Conservation (phyloP, 106 monocot genomes). For the Acanthochlamys bracteata region DNA sequence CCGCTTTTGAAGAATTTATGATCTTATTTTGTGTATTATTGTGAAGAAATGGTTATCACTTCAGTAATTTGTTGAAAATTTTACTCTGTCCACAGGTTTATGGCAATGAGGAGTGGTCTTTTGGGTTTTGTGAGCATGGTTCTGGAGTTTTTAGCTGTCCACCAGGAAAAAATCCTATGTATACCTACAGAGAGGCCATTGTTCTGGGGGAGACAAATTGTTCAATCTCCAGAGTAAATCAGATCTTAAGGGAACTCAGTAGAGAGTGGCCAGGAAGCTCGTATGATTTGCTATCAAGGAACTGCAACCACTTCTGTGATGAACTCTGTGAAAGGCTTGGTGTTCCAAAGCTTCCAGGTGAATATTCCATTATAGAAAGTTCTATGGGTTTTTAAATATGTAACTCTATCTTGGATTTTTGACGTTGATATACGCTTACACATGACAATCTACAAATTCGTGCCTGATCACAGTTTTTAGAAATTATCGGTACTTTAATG, state of each 20-base stretch:
- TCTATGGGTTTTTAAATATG: background rate
- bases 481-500: background rate
- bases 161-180: constrained; percentile 33
- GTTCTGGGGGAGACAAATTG: constrained; percentile 28
- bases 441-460: no score
- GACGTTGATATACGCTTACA: no score
- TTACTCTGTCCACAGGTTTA: constrained; percentile 23
- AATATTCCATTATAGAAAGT: background rate
- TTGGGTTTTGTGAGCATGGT: constrained; percentile 45
- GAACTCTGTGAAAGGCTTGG: constrained; percentile 35
- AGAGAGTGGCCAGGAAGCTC: constrained; percentile 41
- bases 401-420: background rate
- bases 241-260: constrained; percentile 37
- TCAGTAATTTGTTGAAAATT: background rate
- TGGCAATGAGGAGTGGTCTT: constrained; percentile 50
- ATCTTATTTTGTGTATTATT: no score
- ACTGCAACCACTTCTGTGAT: constrained; percentile 49
- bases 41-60: background rate
- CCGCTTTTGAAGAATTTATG: no score
- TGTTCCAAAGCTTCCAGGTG: constrained; percentile 40
- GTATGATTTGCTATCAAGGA: constrained; percentile 46
- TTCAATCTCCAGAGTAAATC: constrained; percentile 19
- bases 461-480: no score
- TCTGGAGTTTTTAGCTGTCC: constrained; percentile 43
- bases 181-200: constrained; percentile 37